A percentile compares a stretch with the other conserved stretches of the same genome.
phyloP scores from a whole-genome alignment of 306 rosid genomes.

The Quillaja saponaria region DNA sequence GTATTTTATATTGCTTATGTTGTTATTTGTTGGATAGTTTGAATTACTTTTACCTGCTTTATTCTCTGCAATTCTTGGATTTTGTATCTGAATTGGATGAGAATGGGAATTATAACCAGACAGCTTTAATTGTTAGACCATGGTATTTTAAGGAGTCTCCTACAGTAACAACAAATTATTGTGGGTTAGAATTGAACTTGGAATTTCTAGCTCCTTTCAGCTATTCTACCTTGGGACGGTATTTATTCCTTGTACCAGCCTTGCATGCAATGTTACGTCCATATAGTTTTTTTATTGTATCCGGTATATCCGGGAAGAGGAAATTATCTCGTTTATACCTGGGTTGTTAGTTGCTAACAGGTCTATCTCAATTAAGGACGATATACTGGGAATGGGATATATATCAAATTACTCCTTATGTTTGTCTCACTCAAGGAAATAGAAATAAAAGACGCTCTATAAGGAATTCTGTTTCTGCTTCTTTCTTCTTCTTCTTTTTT shows the following conservation, averaged over 20 bases:
- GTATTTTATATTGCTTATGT: neutral
- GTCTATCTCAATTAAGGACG: no score
- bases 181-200: slow-evolving; percentile 8
- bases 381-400: slow-evolving; percentile 11
- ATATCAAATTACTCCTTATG: neutral
- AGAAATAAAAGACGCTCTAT: neutral
- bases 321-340: neutral
- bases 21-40: neutral
- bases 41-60: neutral
- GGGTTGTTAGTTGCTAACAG: slow-evolving; percentile 5
- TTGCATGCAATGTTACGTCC: neutral
- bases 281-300: neutral
- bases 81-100: neutral
- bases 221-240: neutral
- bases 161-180: neutral
- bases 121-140: neutral
- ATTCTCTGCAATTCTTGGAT: neutral
- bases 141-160: slow-evolving; percentile 1
- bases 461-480: neutral
- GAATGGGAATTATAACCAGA: neutral
- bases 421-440: slow-evolving; percentile 7
- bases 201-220: neutral
- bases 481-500: no score
- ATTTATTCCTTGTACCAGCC: neutral
- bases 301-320: neutral